These are phyloP conservation scores for Hypericum androsaemum DNA, from an alignment of 345 rosid genomes.

Conservation along the genomic window DNA sequence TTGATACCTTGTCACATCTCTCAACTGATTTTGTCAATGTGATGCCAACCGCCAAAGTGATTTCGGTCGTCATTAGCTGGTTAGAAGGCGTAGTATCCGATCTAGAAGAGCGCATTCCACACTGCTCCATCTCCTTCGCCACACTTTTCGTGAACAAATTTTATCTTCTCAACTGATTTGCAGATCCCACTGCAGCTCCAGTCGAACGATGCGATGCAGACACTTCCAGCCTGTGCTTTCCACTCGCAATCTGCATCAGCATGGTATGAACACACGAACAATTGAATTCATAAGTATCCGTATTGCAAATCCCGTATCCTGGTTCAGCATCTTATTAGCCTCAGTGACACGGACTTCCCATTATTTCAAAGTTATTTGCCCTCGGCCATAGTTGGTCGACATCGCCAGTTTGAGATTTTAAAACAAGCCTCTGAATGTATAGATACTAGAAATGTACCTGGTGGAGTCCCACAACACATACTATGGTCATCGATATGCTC, in stretches of 20 bases:
- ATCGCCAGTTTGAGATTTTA: neutral
- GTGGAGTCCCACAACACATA: conserved; percentile 96
- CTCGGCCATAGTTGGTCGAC: neutral
- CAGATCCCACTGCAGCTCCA: conserved; percentile 99
- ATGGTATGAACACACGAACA: neutral
- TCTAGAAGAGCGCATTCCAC: conserved; percentile 48
- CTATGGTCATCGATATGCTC: conserved; percentile 84
- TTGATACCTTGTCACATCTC: too few species aligned
- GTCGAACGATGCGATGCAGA: conserved; percentile 85
- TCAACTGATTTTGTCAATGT: too few species aligned
- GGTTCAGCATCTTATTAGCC: neutral
- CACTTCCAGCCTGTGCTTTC: conserved; percentile 91
- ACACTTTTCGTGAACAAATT: conserved; percentile 67
- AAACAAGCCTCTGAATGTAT: neutral
- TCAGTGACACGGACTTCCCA: neutral
- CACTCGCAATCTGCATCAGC: conserved; percentile 68
- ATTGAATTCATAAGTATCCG: neutral
- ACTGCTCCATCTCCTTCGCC: conserved; percentile 88
- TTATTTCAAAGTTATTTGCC: neutral
- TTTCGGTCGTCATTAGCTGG: too few species aligned
- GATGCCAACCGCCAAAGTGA: too few species aligned
- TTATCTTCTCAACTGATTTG: conserved; percentile 86
- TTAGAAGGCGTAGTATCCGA: neutral
- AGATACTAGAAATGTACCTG: conserved; percentile 39
- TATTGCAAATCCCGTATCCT: neutral